A percentile compares a stretch with the other conserved stretches of the same genome.
Conservation (phyloP, 768 basidiomycete genomes). For the Mrakia blollopis region DNA sequence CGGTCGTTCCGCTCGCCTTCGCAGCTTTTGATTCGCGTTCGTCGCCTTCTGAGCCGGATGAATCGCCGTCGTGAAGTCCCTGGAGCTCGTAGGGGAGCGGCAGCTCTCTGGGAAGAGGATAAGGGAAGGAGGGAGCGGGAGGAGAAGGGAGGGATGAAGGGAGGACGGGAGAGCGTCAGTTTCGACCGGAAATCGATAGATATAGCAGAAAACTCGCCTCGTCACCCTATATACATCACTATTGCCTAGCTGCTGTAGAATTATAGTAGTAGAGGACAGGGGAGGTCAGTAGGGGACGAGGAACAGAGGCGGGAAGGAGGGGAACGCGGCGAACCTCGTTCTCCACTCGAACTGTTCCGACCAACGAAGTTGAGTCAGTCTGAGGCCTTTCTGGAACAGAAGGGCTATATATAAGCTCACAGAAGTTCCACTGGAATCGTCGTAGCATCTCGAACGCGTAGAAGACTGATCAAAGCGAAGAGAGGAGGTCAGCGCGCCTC, state of each 20-base stretch:
- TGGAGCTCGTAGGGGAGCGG: slow-evolving; percentile 26
- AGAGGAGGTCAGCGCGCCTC: not conserved
- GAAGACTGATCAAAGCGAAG: slow-evolving; percentile 8
- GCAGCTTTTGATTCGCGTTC: not conserved
- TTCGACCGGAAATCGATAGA: not conserved
- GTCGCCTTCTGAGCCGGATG: slow-evolving; percentile 22
- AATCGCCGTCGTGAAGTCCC: slow-evolving; percentile 5
- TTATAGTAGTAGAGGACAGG: no score
- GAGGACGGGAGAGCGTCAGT: not conserved
- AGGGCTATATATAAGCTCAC: not conserved
- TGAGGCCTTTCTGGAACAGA: no score
- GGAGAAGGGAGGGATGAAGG: not conserved
- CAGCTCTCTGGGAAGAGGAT: slow-evolving; percentile 1
- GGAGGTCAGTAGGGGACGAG: not conserved
- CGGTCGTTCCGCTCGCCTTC: not conserved
- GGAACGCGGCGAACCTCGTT: slow-evolving; percentile 22
- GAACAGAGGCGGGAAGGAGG: not conserved
- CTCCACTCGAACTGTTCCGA: slow-evolving; percentile 22
- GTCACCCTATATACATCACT: slow-evolving; percentile 18
- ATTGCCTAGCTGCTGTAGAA: slow-evolving; percentile 10
- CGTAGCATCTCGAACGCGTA: slow-evolving; percentile 27
- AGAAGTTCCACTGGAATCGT: slow-evolving; percentile 32
- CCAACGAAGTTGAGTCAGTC: not conserved
- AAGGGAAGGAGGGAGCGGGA: not conserved
- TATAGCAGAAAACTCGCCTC: not conserved